A percentile compares a stretch with the other conserved stretches of the same genome.
These are phyloP conservation scores for Erucastrum elatum DNA, from an alignment of 345 rosid species.

Conservation along the genomic window DNA sequence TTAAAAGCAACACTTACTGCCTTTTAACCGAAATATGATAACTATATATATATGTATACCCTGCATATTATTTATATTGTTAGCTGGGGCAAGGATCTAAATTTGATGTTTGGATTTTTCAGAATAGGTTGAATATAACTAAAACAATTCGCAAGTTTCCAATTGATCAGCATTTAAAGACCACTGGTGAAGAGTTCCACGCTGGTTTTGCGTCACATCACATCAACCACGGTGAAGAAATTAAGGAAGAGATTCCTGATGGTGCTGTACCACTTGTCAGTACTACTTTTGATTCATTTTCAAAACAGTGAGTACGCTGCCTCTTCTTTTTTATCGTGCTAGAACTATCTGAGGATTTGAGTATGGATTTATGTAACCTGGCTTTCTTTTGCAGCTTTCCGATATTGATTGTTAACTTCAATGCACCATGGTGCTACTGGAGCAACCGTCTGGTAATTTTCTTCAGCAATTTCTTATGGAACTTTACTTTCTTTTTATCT, in stretches of 20 bases:
- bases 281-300: constrained; percentile 63
- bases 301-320: constrained; percentile 69
- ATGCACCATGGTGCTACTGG: constrained; percentile 99
- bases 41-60: not conserved
- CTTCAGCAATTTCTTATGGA: constrained; percentile 1
- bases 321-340: constrained; percentile 11
- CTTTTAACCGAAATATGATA: not conserved
- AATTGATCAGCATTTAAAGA: constrained; percentile 72
- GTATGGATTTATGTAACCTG: constrained; percentile 21
- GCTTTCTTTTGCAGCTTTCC: constrained; percentile 65
- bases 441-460: constrained; percentile 86
- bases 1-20: not conserved
- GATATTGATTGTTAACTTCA: constrained; percentile 86
- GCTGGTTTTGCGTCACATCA: constrained; percentile 54
- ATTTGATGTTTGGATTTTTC: constrained; percentile 41
- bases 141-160: constrained; percentile 91
- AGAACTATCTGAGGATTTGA: constrained; percentile 18
- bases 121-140: constrained; percentile 98
- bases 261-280: constrained; percentile 58
- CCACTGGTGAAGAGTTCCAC: constrained; percentile 81
- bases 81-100: constrained; percentile 2
- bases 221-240: constrained; percentile 89
- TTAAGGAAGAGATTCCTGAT: constrained; percentile 61
- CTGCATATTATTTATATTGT: not conserved
- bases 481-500: not conserved